A percentile compares a stretch with the other conserved stretches of the same genome.
Conservation (phyloP, 2,329 filamentous ascomycete genomes). For the Botryotinia convoluta region DNA sequence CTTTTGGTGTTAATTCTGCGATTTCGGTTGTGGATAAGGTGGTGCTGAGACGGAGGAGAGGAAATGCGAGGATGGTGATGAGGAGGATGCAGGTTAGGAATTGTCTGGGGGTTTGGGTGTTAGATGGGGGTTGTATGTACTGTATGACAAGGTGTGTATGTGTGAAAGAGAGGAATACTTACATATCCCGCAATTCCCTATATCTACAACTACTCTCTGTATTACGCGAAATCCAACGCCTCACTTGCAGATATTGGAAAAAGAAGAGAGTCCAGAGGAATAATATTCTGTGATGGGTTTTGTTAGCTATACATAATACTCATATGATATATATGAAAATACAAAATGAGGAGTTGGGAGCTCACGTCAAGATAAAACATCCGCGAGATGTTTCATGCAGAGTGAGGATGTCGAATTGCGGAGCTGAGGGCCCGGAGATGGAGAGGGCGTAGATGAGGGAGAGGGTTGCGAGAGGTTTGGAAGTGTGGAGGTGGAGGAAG, state of each 20-base stretch:
- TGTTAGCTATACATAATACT: background rate
- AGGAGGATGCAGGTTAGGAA: background rate
- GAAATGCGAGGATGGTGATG: background rate
- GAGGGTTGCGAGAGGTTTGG: background rate
- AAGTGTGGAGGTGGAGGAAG: background rate
- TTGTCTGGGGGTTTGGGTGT: background rate
- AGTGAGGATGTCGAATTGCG: background rate
- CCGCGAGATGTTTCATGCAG: background rate
- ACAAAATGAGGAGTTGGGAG: background rate
- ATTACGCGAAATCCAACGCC: background rate
- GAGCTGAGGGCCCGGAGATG: background rate
- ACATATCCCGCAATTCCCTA: background rate
- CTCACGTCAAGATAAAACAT: background rate
- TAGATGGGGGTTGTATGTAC: background rate
- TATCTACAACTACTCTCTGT: background rate
- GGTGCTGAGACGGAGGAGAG: background rate
- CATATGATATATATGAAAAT: no score
- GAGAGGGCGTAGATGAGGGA: background rate
- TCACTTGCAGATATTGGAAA: background rate
- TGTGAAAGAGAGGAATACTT: background rate
- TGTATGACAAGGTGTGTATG: no score
- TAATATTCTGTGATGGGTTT: background rate
- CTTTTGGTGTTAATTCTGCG: background rate
- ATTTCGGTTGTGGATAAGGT: background rate
- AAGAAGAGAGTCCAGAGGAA: background rate